Base-by-base conservation (phyloP, 2,329 filamentous ascomycete genomes). In the Metarhizium humberi region DNA sequence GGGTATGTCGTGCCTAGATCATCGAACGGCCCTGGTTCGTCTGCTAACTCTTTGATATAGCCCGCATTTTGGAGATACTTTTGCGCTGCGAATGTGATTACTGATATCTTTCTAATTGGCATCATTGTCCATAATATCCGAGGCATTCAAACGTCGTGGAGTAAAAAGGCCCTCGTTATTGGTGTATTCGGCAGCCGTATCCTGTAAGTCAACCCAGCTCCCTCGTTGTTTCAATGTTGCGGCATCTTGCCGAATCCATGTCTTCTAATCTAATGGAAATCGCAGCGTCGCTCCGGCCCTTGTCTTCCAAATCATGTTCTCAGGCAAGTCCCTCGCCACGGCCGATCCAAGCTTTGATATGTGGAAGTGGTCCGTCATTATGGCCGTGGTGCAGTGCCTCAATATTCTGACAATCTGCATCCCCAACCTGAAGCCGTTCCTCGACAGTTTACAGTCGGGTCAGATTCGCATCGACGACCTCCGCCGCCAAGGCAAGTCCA, bases 111-210 rank as follows among this genome's bases (percentile, higher is more conserved):
- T 0, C 61, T 64, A 1, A 59, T 69, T 3, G 52, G 63, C 0
- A 54, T 68, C 4, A 66, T 67, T 64, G 55, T 57, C 0, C 63
- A 66, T 4, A 66, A 64, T 29, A 63, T 66, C 2, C 49, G 61
- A 16, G 65, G 61, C 50, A 67, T 68, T 36, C 64, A 67, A 13
- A 67, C 65, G 0, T 62, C 63, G 0, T 60, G 56, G 58, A 57
- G 58, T 1, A 68, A 68, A 50, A 67, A 64, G 58, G 54, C 56
- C 0, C 38, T 68, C 7, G 66, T 68, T 2, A 67, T 67, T 32
- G 52, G 59, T 6, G 66, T 68, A 4, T 68, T 68, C 42, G 66
- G 66, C 0, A 65, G 66, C 38, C 62, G 66, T 51, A 64, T 67
- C 5, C 52, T 68, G 66, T 67, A 58, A 38, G 64, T 64, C 29